Conservation (phyloP, 1,284 basidiomycete species). For the Rhizoctonia solani region DNA sequence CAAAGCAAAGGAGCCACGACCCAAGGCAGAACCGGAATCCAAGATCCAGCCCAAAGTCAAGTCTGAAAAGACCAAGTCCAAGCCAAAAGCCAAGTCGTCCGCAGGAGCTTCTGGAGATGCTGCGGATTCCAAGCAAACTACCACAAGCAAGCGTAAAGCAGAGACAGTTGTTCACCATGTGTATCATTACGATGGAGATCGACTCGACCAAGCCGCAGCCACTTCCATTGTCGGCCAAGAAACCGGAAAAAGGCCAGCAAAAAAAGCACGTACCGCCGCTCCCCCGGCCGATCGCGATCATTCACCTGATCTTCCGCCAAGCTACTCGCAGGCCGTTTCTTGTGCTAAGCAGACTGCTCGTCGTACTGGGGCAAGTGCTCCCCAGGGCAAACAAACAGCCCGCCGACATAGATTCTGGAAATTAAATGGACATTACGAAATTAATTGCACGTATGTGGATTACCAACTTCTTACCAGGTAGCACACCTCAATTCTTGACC, state of each 20-base stretch:
- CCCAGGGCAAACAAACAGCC: no score
- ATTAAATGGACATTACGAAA: conserved; percentile 12
- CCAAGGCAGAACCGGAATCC: not conserved
- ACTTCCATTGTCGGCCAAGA: not conserved
- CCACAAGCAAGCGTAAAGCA: conserved; percentile 18
- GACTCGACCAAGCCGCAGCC: no score
- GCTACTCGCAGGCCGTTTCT: not conserved
- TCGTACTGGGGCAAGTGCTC: not conserved
- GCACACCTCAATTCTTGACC: not conserved
- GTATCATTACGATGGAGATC: conserved; percentile 18
- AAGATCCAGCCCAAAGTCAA: not conserved
- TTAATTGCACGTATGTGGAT: conserved; percentile 22
- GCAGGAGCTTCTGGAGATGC: not conserved
- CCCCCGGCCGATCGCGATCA: not conserved
- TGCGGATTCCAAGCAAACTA: not conserved
- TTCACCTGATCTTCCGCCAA: not conserved
- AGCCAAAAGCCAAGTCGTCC: conserved; percentile 6
- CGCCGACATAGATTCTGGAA: no score
- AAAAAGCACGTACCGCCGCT: conserved; percentile 7
- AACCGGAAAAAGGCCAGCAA: not conserved
- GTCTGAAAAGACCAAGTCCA: conserved; percentile 7
- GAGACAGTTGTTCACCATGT: conserved; percentile 19
- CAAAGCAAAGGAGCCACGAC: no score
- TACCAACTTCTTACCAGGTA: not conserved
- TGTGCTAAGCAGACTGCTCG: not conserved